Evolutionary conservation across 352 stramenopile species (phyloP).

Genomic region (Phytophthora vignae): DNA sequence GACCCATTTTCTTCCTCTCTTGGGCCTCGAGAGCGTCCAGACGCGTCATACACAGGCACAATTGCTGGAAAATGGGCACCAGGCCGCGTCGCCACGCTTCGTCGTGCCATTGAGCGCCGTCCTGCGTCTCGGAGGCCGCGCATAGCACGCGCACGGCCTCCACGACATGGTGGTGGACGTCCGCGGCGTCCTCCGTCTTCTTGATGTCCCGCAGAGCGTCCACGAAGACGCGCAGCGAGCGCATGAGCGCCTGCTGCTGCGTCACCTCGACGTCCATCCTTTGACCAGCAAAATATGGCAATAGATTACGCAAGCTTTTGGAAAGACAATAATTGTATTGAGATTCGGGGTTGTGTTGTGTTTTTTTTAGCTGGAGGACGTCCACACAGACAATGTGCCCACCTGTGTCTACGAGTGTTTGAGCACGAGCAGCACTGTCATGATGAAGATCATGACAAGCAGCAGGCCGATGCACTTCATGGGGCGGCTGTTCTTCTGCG

Average conservation of each 20-base stretch:
- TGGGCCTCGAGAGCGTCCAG: constrained; percentile 51
- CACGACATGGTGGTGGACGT: constrained; percentile 23
- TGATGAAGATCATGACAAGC: constrained; percentile 93
- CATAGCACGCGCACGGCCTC: constrained; percentile 49
- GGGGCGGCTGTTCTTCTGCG: constrained; percentile 97
- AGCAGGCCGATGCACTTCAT: constrained; percentile 96
- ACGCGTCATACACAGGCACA: constrained; percentile 56
- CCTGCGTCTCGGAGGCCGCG: constrained; percentile 13
- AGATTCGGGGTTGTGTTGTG: constrained; percentile 1
- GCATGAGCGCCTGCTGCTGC: constrained; percentile 63
- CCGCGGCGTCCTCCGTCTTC: constrained; percentile 22
- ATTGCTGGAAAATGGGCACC: constrained; percentile 50
- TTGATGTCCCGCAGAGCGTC: constrained; percentile 72
- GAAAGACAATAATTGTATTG: constrained; percentile 36
- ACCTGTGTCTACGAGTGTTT: constrained; percentile 82
- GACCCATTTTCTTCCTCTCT: constrained; percentile 14
- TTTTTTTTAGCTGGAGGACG: neutral
- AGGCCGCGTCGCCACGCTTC: constrained; percentile 44
- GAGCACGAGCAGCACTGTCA: constrained; percentile 92
- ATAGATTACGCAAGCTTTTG: constrained; percentile 23
- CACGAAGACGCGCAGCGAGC: constrained; percentile 67
- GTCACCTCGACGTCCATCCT: constrained; percentile 43
- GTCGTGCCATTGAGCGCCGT: constrained; percentile 26
- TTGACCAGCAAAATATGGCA: constrained; percentile 30
- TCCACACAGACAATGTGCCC: constrained; percentile 13